A percentile compares a stretch with the other conserved stretches of the same genome.
phyloP scores from a whole-genome alignment of 2,329 filamentous ascomycete species.

The Pyricularia grisea region DNA sequence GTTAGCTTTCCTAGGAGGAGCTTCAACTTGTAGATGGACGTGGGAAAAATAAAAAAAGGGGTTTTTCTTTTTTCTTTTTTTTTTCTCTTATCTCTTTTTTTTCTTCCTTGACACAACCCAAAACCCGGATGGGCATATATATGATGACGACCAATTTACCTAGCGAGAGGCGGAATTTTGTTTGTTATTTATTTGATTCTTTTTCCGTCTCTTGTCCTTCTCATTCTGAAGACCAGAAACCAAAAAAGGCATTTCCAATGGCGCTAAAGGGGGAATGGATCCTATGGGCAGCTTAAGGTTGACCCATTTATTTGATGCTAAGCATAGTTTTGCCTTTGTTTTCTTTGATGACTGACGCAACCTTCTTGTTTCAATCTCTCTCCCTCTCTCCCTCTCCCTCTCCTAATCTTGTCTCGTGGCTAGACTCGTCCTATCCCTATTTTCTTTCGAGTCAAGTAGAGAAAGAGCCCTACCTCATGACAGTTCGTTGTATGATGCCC shows the following conservation, averaged over 20 bases:
- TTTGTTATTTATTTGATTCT: not conserved
- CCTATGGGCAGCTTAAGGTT: not conserved
- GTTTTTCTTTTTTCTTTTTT: too few relatives aligned
- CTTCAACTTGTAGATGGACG: constrained; percentile 32
- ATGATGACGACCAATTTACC: not conserved
- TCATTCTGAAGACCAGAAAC: not conserved
- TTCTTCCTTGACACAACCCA: not conserved
- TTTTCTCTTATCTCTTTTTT: too few relatives aligned
- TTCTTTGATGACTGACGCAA: not conserved
- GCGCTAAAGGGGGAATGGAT: not conserved
- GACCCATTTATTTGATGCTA: not conserved
- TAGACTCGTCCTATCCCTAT: not conserved
- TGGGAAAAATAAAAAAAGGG: not conserved
- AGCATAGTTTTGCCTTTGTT: not conserved
- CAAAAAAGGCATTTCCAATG: not conserved
- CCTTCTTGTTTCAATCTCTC: not conserved
- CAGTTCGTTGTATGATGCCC: not conserved
- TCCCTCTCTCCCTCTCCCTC: too few relatives aligned
- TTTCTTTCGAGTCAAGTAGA: not conserved
- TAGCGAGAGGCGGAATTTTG: not conserved
- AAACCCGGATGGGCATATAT: not conserved
- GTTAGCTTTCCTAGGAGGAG: constrained; percentile 73
- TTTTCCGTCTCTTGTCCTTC: not conserved
- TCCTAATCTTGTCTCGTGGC: not conserved
- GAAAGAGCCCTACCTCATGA: not conserved